Evolutionary conservation across 345 rosid genomes (phyloP).

Genomic region (Mangifera indica): DNA sequence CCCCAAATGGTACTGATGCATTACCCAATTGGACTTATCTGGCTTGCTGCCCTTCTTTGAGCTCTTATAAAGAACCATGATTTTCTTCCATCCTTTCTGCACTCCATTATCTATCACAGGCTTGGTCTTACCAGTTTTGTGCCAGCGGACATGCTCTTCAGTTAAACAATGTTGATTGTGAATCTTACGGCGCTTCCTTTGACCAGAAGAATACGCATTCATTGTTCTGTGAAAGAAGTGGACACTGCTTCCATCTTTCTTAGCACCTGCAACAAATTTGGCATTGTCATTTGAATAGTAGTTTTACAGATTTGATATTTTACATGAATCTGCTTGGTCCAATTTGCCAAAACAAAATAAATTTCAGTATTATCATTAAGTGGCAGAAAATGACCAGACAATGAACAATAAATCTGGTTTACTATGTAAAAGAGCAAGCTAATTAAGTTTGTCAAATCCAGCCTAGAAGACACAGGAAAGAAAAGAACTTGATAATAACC

Average conservation of each 20-base stretch:
- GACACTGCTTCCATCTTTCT: constrained; percentile 74
- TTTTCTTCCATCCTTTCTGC: constrained; percentile 78
- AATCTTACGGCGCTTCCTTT: constrained; percentile 86
- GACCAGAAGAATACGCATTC: constrained; percentile 91
- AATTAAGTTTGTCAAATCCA: not conserved
- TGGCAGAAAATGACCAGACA: not conserved
- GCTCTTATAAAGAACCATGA: constrained; percentile 85
- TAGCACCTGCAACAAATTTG: constrained; percentile 55
- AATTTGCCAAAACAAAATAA: not conserved
- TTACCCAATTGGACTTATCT: constrained; percentile 77
- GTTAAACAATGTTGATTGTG: constrained; percentile 36
- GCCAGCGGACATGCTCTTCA: constrained; percentile 85
- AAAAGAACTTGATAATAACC: not conserved
- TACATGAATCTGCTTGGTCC: not conserved
- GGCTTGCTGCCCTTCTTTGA: constrained; percentile 70
- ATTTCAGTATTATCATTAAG: not conserved
- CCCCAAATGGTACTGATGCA: constrained; percentile 93
- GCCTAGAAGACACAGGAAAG: not conserved
- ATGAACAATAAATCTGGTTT: not conserved
- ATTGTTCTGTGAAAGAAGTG: constrained; percentile 76
- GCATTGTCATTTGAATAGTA: not conserved
- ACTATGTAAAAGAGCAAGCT: not conserved
- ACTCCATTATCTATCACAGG: constrained; percentile 55
- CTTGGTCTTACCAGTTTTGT: constrained; percentile 92
- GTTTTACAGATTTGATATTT: not conserved